Conservation (phyloP, 257 asterid species). For the Cinchona pubescens region DNA sequence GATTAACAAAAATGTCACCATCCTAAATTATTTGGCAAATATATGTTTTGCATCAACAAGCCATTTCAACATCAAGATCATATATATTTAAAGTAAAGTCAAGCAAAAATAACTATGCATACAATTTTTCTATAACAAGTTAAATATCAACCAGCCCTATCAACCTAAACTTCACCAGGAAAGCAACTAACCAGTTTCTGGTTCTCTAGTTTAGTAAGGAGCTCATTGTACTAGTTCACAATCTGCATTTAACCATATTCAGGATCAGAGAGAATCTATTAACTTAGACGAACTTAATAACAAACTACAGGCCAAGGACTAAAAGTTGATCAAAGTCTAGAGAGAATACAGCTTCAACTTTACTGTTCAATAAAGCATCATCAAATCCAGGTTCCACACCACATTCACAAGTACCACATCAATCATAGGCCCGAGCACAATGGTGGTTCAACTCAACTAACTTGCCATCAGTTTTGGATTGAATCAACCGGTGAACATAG, state of each 20-base stretch:
- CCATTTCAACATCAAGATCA: no score
- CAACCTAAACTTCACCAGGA: constrained; percentile 7
- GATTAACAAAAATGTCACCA: constrained; percentile 24
- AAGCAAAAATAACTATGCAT: background rate
- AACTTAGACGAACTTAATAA: constrained; percentile 2
- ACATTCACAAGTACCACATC: constrained; percentile 39
- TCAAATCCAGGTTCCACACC: constrained; percentile 39
- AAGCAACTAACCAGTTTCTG: constrained; percentile 69
- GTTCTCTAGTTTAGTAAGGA: constrained; percentile 80
- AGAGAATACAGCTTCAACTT: constrained; percentile 72
- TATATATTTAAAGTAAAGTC: background rate
- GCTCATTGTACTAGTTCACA: constrained; percentile 86
- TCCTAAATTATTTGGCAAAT: constrained; percentile 8
- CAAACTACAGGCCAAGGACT: constrained; percentile 17
- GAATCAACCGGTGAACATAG: constrained; percentile 94
- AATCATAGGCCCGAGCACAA: constrained; percentile 44
- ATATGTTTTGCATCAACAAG: background rate
- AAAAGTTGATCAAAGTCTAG: constrained; percentile 9
- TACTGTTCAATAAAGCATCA: constrained; percentile 55
- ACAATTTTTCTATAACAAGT: background rate
- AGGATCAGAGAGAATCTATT: constrained; percentile 19
- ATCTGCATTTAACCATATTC: constrained; percentile 50
- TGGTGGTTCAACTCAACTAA: constrained; percentile 83
- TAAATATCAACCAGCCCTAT: background rate
- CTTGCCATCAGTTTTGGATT: constrained; percentile 92